Base-by-base conservation (phyloP, 306 rosid genomes). In the Prunus mongolica region DNA sequence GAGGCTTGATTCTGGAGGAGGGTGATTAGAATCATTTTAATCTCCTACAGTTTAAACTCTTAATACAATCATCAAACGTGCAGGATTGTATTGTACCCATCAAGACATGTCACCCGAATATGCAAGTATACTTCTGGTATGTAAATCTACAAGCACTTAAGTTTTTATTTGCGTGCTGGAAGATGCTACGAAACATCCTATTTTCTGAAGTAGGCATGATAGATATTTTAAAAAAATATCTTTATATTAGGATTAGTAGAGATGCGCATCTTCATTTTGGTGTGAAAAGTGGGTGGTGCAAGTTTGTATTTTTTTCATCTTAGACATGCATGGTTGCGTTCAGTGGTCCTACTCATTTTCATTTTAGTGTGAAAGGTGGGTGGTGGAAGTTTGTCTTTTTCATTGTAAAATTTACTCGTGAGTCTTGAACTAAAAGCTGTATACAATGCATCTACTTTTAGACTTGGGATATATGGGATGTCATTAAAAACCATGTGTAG, bases 1-100 rank as follows among this genome's bases (percentile, higher is more conserved):
- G 28, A 52, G 58, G 10, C 75, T 44, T 75, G 14, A 49, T 70
- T 69, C 47, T 73, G 1, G 45, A 47, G 2, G 12, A 11, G 41
- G 34, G 54, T 56, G 44, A 57, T 24, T 47, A 13, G 13, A 72
- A n/a, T 22, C 45, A 16, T 24, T 56, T 67, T 65, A 32, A 14
- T 8, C 16, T 24, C 44, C 27, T 79, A 34, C 68, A 67, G 74
- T 79, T 50, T 76, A 11, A 54, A 82, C 77, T 56, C 25, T 46
- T 51, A 65, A 58, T 73, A 5, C 67, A 27, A 78, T 65, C 30
- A 67, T 79, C 56, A 76, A 72, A 51, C 66, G 5, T 80, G 72
- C 96, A 92, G 98, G 99, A 79, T 96, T 95, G 50, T 95, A 95
- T 80, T 95, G 98, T 77, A 92, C 97, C 55, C 99, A 95, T 82